Percentiles rank a stretch among this genome's conserved stretches.
Conservation (phyloP, 1,139 yeast species). For the Geotrichum phurueaensis region DNA sequence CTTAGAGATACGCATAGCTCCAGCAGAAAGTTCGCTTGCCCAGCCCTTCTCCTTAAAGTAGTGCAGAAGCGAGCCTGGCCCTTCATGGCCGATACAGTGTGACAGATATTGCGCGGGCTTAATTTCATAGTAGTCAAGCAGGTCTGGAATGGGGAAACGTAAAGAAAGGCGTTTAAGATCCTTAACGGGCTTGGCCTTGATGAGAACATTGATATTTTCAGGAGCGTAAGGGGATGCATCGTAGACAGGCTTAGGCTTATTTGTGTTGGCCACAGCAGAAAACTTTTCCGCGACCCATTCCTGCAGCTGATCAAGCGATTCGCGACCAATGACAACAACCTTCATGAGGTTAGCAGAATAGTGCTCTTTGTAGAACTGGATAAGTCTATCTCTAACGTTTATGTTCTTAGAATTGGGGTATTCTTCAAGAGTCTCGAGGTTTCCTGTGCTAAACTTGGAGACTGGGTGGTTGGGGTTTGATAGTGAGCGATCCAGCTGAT, state of each 20-base stretch:
- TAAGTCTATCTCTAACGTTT: slow-evolving; percentile 62
- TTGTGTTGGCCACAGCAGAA: slow-evolving; percentile 52
- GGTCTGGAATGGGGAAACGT: slow-evolving; percentile 70
- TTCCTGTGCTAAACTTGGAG: slow-evolving; percentile 70
- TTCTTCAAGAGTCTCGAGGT: slow-evolving; percentile 53
- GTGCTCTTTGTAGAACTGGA: slow-evolving; percentile 51
- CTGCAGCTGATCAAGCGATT: slow-evolving; percentile 64
- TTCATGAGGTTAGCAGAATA: slow-evolving; percentile 82
- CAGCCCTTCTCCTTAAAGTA: slow-evolving; percentile 66
- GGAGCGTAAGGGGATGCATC: slow-evolving; percentile 40
- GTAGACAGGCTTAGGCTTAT: slow-evolving; percentile 48
- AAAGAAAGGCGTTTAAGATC: slow-evolving; percentile 64
- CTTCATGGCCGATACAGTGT: slow-evolving; percentile 89
- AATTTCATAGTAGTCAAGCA: slow-evolving; percentile 54
- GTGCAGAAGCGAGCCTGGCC: slow-evolving; percentile 71
- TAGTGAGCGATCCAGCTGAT: slow-evolving; percentile 72
- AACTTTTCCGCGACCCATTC: slow-evolving; percentile 68
- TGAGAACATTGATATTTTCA: slow-evolving; percentile 48
- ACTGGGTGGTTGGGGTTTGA: slow-evolving; percentile 69
- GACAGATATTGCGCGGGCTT: slow-evolving; percentile 67
- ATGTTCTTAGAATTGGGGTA: slow-evolving; percentile 46
- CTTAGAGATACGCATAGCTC: slow-evolving; percentile 60
- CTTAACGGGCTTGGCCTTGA: slow-evolving; percentile 76
- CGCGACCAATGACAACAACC: slow-evolving; percentile 77
- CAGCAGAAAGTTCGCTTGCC: slow-evolving; percentile 76